A percentile compares a stretch with the other conserved stretches of the same genome.
phyloP scores from a whole-genome alignment of 2,329 filamentous ascomycete species.

The Talaromyces amestolkiae region DNA sequence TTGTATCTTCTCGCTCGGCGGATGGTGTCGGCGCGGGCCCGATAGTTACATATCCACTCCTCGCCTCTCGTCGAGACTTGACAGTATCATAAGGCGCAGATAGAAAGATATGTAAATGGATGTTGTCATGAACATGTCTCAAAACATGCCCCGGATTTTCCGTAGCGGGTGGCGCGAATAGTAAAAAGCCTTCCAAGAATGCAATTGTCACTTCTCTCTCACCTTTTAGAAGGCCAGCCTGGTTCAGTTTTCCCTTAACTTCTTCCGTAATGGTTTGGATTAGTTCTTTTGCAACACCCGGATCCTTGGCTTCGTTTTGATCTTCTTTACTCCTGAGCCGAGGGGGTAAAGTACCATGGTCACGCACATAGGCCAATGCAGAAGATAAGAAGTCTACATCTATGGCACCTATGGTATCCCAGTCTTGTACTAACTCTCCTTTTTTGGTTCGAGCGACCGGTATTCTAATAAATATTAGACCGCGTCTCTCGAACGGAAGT shows the following conservation, averaged over 20 bases:
- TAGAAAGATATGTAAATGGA: constrained; percentile 78
- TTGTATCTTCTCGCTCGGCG: not conserved
- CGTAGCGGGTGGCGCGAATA: constrained; percentile 58
- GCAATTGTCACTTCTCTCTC: constrained; percentile 53
- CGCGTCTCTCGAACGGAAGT: not conserved
- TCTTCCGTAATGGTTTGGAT: constrained; percentile 27
- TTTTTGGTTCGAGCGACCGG: constrained; percentile 49
- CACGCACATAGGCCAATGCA: constrained; percentile 68
- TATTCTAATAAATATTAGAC: constrained; percentile 32
- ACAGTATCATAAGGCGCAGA: constrained; percentile 60
- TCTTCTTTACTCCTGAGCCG: constrained; percentile 58
- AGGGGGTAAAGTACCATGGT: constrained; percentile 57
- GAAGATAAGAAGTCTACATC: constrained; percentile 66
- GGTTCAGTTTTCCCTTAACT: constrained; percentile 22
- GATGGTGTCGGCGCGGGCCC: constrained; percentile 36
- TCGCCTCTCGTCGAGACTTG: constrained; percentile 40
- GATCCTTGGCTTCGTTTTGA: constrained; percentile 53
- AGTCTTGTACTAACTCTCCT: constrained; percentile 67
- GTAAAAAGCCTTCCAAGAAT: constrained; percentile 83
- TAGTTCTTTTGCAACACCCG: constrained; percentile 31
- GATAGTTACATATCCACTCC: constrained; percentile 49
- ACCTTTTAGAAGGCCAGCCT: not conserved
- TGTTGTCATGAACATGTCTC: constrained; percentile 31
- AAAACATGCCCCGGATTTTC: constrained; percentile 29
- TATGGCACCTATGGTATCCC: constrained; percentile 83